Evolutionary conservation across 371 early-diverging fungal species (phyloP), one percentile per base, ranked within the genome.

Genomic region (Gilbertella persicaria): DNA sequence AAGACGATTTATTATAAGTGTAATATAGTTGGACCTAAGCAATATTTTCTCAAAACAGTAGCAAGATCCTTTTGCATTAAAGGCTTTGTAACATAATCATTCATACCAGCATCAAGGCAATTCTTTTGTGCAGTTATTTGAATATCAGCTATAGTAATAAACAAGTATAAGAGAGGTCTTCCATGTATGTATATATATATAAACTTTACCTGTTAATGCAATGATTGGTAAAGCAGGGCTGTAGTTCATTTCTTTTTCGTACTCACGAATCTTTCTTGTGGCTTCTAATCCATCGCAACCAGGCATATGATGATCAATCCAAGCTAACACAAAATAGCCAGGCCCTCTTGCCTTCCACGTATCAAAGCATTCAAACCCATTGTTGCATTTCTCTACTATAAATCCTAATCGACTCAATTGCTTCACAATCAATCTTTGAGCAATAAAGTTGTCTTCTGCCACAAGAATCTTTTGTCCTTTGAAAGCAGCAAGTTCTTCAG

Each of bases 51-150:
- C 28, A 73, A 37, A 19, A 73, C 62, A 10, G 59, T 60, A 16
- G 57, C 67, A n/a, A 75, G 49, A 23, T 69, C 71, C 17, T 71
- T 71, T 48, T 75, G 75, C 67, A 71, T 75, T 16, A 75, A 45
- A 9, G 75, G 75, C 28, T 75, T 75, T n/a, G 69, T 71, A 35
- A 74, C 56, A 38, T 74, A 74, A 50, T 79, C 83, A 29, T 79
- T 75, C 83, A 82, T 82, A 10, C 83, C 83, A 1, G 80, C 80
- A 40, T 73, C 60, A 29, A 80, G 49, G 24, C 83, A 82, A 28
- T 69, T 70, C 50, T 72, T 64, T 48, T 79, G 80, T 14, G 83
- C 80, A 3, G 75, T 60, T 6, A 50, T 58, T 50, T 83, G 83
- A 17, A 80, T 73, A 56, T 83, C 83, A 9, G 83, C 83, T 67